Conservation (phyloP, 2,329 filamentous ascomycete genomes). For the Trichophyton benhamiae region DNA sequence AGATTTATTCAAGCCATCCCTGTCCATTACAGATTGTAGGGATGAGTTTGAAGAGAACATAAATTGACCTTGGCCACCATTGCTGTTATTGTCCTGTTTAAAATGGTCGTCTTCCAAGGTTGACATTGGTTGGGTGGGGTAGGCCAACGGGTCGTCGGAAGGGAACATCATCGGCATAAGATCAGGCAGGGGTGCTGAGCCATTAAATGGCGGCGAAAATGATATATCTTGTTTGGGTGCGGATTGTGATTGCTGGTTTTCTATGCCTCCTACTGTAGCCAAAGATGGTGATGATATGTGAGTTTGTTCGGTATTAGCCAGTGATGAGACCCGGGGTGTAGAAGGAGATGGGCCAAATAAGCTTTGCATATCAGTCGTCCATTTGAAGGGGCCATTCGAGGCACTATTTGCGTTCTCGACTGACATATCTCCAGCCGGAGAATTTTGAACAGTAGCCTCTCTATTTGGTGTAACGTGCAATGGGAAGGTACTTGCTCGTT, state of each 20-base stretch:
- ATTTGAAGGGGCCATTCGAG: neutral
- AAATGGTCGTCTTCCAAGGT: conserved; percentile 34
- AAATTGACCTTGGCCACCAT: conserved; percentile 6
- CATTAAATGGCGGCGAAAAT: conserved; percentile 26
- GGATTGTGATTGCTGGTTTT: conserved; percentile 10
- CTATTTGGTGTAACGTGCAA: conserved; percentile 18
- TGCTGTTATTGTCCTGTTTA: conserved; percentile 16
- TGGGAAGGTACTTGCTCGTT: conserved; percentile 32
- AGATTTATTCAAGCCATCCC: neutral
- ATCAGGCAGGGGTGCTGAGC: conserved; percentile 30
- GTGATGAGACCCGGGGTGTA: conserved; percentile 3
- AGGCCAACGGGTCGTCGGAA: conserved; percentile 39
- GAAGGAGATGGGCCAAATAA: conserved; percentile 6
- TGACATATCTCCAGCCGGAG: conserved; percentile 19
- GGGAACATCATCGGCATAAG: conserved; percentile 41
- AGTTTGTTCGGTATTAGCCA: conserved; percentile 7
- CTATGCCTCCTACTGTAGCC: conserved; percentile 7
- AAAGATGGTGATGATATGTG: conserved; percentile 11
- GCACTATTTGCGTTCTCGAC: conserved; percentile 20
- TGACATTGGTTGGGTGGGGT: conserved; percentile 39
- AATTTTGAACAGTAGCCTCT: neutral
- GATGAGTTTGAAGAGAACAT: conserved; percentile 7
- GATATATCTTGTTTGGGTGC: conserved; percentile 11
- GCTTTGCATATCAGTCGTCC: neutral
- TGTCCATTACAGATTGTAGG: conserved; percentile 5